A percentile compares a stretch with the other conserved stretches of the same genome.
phyloP scores from a whole-genome alignment of 2,329 filamentous ascomycete species.

The Alternaria triticimaculans region DNA sequence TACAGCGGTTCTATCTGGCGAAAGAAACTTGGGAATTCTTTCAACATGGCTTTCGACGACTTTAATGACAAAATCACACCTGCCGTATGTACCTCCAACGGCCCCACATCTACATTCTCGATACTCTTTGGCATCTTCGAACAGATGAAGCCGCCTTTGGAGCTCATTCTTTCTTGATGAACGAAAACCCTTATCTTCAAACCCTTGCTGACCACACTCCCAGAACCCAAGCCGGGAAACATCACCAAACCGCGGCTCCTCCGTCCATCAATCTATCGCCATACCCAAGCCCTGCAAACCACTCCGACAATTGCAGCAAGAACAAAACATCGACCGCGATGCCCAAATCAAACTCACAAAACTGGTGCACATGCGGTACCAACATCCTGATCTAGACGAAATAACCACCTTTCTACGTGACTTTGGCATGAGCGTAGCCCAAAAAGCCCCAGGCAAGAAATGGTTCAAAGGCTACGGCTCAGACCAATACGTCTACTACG shows the following conservation, averaged over 20 bases:
- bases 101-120: constrained; percentile 25
- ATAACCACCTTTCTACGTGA: constrained; percentile 55
- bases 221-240: constrained; percentile 42
- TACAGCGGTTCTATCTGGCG: not conserved
- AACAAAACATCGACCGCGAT: constrained; percentile 50
- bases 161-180: not conserved
- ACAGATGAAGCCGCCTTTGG: not conserved
- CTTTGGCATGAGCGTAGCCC: constrained; percentile 46
- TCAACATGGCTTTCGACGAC: constrained; percentile 40
- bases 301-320: constrained; percentile 48
- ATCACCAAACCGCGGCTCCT: constrained; percentile 51
- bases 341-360: constrained; percentile 57
- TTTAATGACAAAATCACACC: constrained; percentile 43
- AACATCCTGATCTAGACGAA: constrained; percentile 58
- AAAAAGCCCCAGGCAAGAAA: constrained; percentile 46
- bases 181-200: not conserved
- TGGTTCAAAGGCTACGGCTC: constrained; percentile 68
- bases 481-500: constrained; percentile 66
- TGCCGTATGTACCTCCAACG: constrained; percentile 24
- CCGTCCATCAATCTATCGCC: constrained; percentile 48
- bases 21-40: not conserved
- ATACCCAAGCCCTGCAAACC: constrained; percentile 46
- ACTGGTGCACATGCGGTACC: constrained; percentile 61
- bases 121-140: not conserved
- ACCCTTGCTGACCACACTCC: not conserved